Evolutionary conservation across 495 filamentous ascomycete species (phyloP).

Genomic region (Aspergillus nidulans): DNA sequence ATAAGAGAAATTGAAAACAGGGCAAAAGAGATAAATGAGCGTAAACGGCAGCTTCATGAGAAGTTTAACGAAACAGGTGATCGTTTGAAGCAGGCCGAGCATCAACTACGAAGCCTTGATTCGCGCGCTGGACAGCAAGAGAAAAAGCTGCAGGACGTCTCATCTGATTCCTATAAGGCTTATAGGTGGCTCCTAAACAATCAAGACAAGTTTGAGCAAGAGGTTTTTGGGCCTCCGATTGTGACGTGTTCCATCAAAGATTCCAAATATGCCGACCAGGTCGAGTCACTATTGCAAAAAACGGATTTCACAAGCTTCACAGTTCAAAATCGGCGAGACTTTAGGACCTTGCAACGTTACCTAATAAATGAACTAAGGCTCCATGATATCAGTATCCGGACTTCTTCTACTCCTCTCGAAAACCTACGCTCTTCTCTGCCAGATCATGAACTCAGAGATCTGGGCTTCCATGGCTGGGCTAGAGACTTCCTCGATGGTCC

Average conservation of each 20-base stretch:
- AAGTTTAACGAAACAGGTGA: constrained; percentile 22
- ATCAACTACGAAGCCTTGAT: constrained; percentile 56
- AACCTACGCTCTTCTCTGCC: constrained; percentile 52
- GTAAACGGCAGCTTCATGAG: constrained; percentile 21
- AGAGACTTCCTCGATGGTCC: constrained; percentile 75
- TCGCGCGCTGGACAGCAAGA: constrained; percentile 75
- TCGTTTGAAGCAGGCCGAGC: constrained; percentile 33
- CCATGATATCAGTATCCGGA: constrained; percentile 61
- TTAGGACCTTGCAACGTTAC: constrained; percentile 55
- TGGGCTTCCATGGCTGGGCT: constrained; percentile 77
- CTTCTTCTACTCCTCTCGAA: constrained; percentile 41
- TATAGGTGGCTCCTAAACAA: constrained; percentile 81
- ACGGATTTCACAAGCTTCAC: constrained; percentile 72
- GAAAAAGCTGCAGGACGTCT: constrained; percentile 51
- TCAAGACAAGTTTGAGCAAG: constrained; percentile 65
- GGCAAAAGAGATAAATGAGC: constrained; percentile 28
- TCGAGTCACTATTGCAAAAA: constrained; percentile 66
- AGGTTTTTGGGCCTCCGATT: constrained; percentile 81
- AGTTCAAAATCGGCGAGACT: constrained; percentile 65
- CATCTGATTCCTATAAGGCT: constrained; percentile 58
- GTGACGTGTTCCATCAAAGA: constrained; percentile 79
- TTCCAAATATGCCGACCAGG: constrained; percentile 61
- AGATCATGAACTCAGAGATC: constrained; percentile 46
- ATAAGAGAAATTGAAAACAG: constrained; percentile 28
- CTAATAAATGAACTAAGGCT: constrained; percentile 51